Conservation (phyloP, 1,139 yeast genomes). For the Geotrichum siamense region DNA sequence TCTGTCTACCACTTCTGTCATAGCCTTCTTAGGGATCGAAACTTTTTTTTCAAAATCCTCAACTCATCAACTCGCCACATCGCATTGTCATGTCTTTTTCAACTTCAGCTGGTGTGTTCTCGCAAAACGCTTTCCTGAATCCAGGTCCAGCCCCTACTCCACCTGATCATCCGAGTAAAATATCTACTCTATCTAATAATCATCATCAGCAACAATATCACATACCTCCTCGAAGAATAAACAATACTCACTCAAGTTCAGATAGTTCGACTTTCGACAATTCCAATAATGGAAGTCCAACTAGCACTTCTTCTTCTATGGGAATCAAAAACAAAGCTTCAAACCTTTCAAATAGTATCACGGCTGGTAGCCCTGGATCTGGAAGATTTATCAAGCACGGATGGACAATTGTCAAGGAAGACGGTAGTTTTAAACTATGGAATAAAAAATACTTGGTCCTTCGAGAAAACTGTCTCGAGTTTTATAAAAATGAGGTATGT, state of each 20-base stretch:
- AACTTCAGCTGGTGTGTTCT: slow-evolving; percentile 27
- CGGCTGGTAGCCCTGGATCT: background rate
- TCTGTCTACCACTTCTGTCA: background rate
- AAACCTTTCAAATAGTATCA: background rate
- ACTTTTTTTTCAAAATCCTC: background rate
- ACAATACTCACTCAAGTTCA: slow-evolving; percentile 14
- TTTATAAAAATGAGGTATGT: slow-evolving; percentile 59
- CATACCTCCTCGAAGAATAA: slow-evolving; percentile 9
- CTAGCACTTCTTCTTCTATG: slow-evolving; percentile 12
- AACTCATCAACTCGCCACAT: background rate
- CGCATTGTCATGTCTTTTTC: slow-evolving; percentile 25
- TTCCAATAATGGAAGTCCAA: slow-evolving; percentile 13
- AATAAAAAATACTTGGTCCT: slow-evolving; percentile 77
- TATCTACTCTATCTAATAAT: slow-evolving; percentile 13
- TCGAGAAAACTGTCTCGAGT: slow-evolving; percentile 64
- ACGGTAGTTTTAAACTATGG: slow-evolving; percentile 75
- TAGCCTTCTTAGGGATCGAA: too few species aligned
- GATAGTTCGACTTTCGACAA: slow-evolving; percentile 7
- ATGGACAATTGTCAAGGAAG: slow-evolving; percentile 90
- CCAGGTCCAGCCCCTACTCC: slow-evolving; percentile 41
- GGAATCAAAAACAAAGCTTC: slow-evolving; percentile 1
- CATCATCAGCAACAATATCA: slow-evolving; percentile 18
- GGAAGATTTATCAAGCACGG: slow-evolving; percentile 42
- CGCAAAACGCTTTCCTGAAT: slow-evolving; percentile 34
- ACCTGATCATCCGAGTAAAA: slow-evolving; percentile 23